Evolutionary conservation across 441 rosid genomes (phyloP), one percentile per base, ranked within the genome.

Genomic region (Biscutella auriculata): DNA sequence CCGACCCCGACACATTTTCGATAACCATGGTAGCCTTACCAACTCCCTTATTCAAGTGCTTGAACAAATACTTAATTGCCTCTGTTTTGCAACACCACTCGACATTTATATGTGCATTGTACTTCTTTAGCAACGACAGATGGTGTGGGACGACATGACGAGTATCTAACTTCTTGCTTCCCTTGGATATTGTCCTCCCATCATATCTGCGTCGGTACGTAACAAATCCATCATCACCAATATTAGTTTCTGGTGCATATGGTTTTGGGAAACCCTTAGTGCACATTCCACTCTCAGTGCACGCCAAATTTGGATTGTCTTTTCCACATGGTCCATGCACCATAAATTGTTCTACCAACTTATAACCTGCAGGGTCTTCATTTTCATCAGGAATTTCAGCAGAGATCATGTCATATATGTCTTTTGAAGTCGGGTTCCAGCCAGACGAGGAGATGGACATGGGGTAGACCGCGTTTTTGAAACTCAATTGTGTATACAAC

Each of bases 91-190:
- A 46, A 36, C 53, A 57, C 35, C 33, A n/a, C 6, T 59, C 36
- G 0, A 58, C 41, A 59, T 65, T 70, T 0, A 70, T 59, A 21
- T 65, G 61, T 1, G 55, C 61, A 11, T 66, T 15, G 25, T 30
- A 60, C 6, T 11, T 26, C 0, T 65, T 9, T 0, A 61, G 11
- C 7, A 71, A 16, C 1, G 27, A 2, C 3, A 39, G 13, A 14
- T 71, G 53, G 9, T 50, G 54, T 6, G 63, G 42, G 13, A 63
- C 57, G 6, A 60, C 71, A 14, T 5, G 54, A 7, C 16, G 28
- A 29, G 48, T 61, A 17, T 60, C 46, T 3, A 57, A 5, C 10
- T 27, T 7, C 0, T 13, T 13, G n/a, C n/a, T n/a, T n/a, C n/a
- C n/a, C n/a, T n/a, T n/a, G n/a, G n/a, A n/a, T n/a, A n/a, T n/a